phyloP scores from a whole-genome alignment of 1,284 basidiomycete genomes.

The Cystobasidium slooffiae region DNA sequence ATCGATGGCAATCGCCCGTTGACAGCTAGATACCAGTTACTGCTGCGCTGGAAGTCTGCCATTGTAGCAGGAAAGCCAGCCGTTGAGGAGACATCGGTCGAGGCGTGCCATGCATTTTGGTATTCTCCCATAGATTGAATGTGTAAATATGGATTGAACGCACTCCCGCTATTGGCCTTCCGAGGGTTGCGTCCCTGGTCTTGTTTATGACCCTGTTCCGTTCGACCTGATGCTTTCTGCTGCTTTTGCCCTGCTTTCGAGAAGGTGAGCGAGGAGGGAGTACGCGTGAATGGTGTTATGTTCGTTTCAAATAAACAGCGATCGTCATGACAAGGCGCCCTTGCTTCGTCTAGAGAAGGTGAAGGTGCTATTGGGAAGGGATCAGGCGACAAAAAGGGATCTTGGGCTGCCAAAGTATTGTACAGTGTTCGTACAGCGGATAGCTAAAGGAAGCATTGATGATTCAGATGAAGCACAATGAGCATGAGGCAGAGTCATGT shows the following conservation, averaged over 20 bases:
- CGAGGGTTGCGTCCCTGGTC: neutral
- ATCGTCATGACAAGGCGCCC: slow-evolving; percentile 50
- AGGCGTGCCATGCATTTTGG: slow-evolving; percentile 42
- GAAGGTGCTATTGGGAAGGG: slow-evolving; percentile 48
- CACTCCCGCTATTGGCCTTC: neutral
- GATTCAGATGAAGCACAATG: neutral
- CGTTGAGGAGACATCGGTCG: slow-evolving; percentile 5
- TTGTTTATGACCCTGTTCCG: neutral
- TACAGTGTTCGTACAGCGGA: slow-evolving; percentile 44
- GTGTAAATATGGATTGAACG: slow-evolving; percentile 42
- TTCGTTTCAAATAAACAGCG: slow-evolving; percentile 50
- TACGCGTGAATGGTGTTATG: slow-evolving; percentile 45
- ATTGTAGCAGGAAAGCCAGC: slow-evolving; percentile 17
- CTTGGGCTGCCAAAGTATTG: slow-evolving; percentile 43
- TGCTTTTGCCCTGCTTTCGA: neutral
- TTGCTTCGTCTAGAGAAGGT: slow-evolving; percentile 44
- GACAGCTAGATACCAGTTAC: slow-evolving; percentile 50
- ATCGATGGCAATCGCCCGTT: slow-evolving; percentile 46
- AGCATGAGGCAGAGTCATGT: neutral
- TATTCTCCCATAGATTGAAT: slow-evolving; percentile 43
- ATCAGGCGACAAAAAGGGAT: slow-evolving; percentile 45
- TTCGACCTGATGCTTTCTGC: neutral
- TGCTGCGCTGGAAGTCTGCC: slow-evolving; percentile 44
- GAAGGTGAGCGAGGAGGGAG: neutral
- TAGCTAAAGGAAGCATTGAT: neutral